Evolutionary conservation across 129 eudicot species (phyloP), one percentile per base, ranked within the genome.

Genomic region (Kitagawia praeruptora): DNA sequence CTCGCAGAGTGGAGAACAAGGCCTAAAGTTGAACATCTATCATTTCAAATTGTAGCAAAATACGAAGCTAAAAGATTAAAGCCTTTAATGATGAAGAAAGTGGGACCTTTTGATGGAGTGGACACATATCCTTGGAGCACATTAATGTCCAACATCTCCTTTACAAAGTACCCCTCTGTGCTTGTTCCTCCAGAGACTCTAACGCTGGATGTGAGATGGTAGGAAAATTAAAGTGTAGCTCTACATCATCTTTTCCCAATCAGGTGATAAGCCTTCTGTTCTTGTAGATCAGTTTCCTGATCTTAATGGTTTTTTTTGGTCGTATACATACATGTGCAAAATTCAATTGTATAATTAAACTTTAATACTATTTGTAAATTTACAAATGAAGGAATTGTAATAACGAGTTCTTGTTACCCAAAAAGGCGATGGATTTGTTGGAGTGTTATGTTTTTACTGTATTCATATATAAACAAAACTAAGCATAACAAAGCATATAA

Each of bases 71-170:
- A 84, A 56, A 74, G 85, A 78, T 81, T 92, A 85, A 90, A 85
- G 85, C 98, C 96, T 4, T 21, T 88, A 45, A 19, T 27, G 46
- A 72, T 90, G 64, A 88, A 87, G 77, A 88, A 87, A 80, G 85
- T 84, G 71, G 85, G 84, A 77, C 90, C 93, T 82, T 79, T 93
- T 47, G 69, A 87, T 44, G 89, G 87, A 70, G 88, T 81, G 37
- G 96, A 93, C 86, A 87, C 98, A 64, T 87, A 81, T 61, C 86
- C 93, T 53, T 93, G 96, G 96, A 90, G 92, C 82, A 87, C 85
- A 80, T 86, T 92, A 70, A 86, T 88, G 86, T 84, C 93, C 39
- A 92, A 92, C 77, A 82, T 90, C 79, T 90, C 98, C 23, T 93
- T 90, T 71, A 90, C 96, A 12, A 83, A 93, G 73, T 81, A 87